These are phyloP conservation scores for Dothidotthia symphoricarpi DNA, from an alignment of 2,329 filamentous ascomycete species.

Conservation along the genomic window DNA sequence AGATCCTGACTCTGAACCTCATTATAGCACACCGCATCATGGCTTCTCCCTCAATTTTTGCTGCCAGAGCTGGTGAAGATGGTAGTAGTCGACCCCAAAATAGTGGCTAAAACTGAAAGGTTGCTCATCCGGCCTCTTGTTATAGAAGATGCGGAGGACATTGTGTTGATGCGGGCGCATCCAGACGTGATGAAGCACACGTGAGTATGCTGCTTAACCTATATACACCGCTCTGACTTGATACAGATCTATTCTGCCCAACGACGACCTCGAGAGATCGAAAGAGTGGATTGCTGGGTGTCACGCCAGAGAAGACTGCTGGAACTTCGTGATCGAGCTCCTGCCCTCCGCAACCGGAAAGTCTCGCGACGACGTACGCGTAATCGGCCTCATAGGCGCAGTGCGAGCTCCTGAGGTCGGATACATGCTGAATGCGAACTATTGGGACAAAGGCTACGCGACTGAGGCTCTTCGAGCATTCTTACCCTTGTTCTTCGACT, in stretches of 20 bases:
- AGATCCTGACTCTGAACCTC: slow-evolving; percentile 12
- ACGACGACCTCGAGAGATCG: slow-evolving; percentile 46
- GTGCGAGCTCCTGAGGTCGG: slow-evolving; percentile 45
- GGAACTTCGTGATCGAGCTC: slow-evolving; percentile 59
- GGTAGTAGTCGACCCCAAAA: slow-evolving; percentile 35
- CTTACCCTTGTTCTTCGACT: slow-evolving; percentile 43
- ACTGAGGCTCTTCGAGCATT: slow-evolving; percentile 47
- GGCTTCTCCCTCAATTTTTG: slow-evolving; percentile 9
- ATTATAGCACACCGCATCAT: slow-evolving; percentile 29
- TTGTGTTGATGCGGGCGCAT: slow-evolving; percentile 56
- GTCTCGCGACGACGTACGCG: slow-evolving; percentile 18
- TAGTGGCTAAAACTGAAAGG: slow-evolving; percentile 48
- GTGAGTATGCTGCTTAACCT: slow-evolving; percentile 21
- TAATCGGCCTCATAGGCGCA: slow-evolving; percentile 46
- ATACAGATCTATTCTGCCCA: slow-evolving; percentile 50
- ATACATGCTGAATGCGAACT: slow-evolving; percentile 45
- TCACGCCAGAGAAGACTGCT: slow-evolving; percentile 44
- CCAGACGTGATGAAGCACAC: slow-evolving; percentile 65
- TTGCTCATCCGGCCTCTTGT: slow-evolving; percentile 55
- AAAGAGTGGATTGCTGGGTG: slow-evolving; percentile 36
- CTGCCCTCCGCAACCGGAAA: slow-evolving; percentile 6
- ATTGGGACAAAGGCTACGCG: slow-evolving; percentile 45
- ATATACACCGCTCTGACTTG: slow-evolving; percentile 6
- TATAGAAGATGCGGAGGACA: slow-evolving; percentile 51
- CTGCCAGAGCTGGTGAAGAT: slow-evolving; percentile 18